Percentiles rank a stretch among this genome's conserved stretches.
phyloP scores from a whole-genome alignment of 2,329 filamentous ascomycete genomes.

The Tolypocladium album region DNA sequence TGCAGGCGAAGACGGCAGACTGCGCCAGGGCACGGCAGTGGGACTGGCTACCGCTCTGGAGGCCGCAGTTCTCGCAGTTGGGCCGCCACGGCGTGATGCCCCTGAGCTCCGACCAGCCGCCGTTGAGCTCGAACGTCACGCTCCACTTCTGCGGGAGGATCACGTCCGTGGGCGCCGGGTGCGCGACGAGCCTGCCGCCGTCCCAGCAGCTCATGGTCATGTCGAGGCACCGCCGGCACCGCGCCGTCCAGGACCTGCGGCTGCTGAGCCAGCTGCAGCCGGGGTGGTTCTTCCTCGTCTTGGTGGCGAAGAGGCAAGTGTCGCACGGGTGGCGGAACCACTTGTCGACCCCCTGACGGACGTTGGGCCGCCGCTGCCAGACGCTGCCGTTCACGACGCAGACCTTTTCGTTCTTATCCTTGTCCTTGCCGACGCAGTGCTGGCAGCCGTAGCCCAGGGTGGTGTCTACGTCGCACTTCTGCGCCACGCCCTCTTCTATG shows the following conservation, averaged over 20 bases:
- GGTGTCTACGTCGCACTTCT: slow-evolving; percentile 12
- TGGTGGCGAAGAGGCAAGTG: slow-evolving; percentile 6
- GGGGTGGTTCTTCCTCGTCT: not conserved
- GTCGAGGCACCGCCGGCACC: slow-evolving; percentile 11
- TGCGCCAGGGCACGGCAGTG: slow-evolving; percentile 10
- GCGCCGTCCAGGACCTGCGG: slow-evolving; percentile 8
- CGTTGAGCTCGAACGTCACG: slow-evolving; percentile 2
- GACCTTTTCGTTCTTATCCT: not conserved
- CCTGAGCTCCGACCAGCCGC: slow-evolving; percentile 9
- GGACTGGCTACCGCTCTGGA: not conserved
- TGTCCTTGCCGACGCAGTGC: slow-evolving; percentile 6
- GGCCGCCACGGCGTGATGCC: slow-evolving; percentile 6
- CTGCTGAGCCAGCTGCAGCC: slow-evolving; percentile 13
- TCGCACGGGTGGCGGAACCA: slow-evolving; percentile 16
- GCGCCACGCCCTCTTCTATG: not conserved
- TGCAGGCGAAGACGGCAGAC: slow-evolving; percentile 9
- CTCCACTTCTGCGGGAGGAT: slow-evolving; percentile 7
- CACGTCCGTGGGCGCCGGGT: slow-evolving; percentile 1
- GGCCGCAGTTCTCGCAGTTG: slow-evolving; percentile 6
- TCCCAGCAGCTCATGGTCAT: slow-evolving; percentile 10
- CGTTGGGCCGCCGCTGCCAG: slow-evolving; percentile 7
- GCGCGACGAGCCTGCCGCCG: slow-evolving; percentile 4
- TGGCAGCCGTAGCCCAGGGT: slow-evolving; percentile 9
- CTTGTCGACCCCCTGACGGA: slow-evolving; percentile 4
- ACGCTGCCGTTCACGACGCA: slow-evolving; percentile 3